Conservation (phyloP, 306 rosid genomes). For the Styphnolobium japonicum region DNA sequence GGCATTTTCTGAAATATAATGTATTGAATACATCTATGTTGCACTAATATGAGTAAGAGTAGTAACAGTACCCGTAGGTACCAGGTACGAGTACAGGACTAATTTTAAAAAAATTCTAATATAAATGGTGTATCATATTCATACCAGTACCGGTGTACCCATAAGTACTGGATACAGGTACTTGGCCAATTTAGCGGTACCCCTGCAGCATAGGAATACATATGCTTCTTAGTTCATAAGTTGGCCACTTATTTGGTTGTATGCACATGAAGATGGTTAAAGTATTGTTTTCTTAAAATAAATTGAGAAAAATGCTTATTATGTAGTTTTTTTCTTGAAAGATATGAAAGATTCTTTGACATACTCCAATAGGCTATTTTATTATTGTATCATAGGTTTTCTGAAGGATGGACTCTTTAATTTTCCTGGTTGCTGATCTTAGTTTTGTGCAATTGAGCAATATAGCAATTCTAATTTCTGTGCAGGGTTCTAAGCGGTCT, state of each 20-base stretch:
- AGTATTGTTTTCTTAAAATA: neutral
- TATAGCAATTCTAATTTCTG: conserved; percentile 5
- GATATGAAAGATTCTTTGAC: neutral
- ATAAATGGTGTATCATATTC: neutral
- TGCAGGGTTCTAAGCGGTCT: conserved; percentile 81
- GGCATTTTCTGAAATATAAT: neutral
- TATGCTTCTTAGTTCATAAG: neutral
- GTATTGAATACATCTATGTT: conserved; percentile 10
- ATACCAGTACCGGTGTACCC: neutral
- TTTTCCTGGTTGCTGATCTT: conserved; percentile 5
- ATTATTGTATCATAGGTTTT: neutral
- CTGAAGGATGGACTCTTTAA: neutral
- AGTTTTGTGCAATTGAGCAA: conserved; percentile 16
- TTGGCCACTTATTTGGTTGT: neutral
- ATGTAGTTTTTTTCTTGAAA: neutral
- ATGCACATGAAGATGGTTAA: conserved; percentile 10
- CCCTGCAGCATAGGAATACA: neutral
- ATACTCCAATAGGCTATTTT: neutral
- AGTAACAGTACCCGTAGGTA: neutral
- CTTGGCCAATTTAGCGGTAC: neutral
- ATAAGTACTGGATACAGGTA: neutral
- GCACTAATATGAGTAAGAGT: neutral
- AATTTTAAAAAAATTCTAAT: neutral
- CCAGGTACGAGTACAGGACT: neutral
- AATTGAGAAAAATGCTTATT: neutral